Conservation (phyloP, 345 rosid genomes). For the Dipteronia dyeriana region DNA sequence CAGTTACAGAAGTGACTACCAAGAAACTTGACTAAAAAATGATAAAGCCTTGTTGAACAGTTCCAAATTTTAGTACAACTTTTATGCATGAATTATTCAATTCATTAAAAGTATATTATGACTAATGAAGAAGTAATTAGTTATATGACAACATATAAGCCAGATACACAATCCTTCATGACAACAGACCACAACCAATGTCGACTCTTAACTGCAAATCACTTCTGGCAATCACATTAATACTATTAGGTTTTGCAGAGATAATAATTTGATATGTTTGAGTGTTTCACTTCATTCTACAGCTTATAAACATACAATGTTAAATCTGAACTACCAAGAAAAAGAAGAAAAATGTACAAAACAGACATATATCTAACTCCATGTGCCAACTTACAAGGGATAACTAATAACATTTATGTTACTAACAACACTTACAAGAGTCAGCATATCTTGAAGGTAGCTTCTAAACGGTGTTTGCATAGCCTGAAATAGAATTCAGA, state of each 20-base stretch:
- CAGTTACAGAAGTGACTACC: too few relatives aligned
- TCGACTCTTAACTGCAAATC: neutral
- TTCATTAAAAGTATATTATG: neutral
- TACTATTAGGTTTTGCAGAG: neutral
- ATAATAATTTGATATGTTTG: neutral
- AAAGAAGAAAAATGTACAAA: too few relatives aligned
- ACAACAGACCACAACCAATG: neutral
- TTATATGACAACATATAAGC: neutral
- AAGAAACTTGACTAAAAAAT: neutral
- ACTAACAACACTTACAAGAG: constrained; percentile 62
- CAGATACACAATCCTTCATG: neutral
- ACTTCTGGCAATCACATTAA: neutral
- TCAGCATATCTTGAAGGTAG: constrained; percentile 88
- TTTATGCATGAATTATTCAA: neutral
- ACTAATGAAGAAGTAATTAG: too few relatives aligned
- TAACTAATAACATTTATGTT: neutral
- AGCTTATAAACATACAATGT: neutral
- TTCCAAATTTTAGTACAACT: neutral
- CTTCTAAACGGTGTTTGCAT: constrained; percentile 90
- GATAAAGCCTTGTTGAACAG: neutral
- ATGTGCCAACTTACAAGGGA: neutral
- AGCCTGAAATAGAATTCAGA: constrained; percentile 41
- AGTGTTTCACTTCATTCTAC: neutral
- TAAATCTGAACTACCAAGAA: neutral
- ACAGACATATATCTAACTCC: neutral